Evolutionary conservation across 495 filamentous ascomycete species (phyloP).

Genomic region (Pseudomonodictys pantanalensis): DNA sequence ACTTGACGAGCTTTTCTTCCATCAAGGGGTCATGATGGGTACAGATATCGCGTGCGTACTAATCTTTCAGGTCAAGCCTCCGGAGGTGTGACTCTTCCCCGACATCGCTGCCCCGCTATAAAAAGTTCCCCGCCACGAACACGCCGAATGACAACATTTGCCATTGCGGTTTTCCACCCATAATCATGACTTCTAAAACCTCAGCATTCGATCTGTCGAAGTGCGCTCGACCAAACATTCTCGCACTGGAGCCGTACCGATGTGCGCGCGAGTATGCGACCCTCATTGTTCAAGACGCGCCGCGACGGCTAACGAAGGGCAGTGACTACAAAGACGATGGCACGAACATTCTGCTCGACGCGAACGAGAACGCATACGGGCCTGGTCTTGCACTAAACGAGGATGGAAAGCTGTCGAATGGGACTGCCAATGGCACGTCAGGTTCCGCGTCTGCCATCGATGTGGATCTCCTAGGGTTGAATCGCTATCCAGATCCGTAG

Average conservation of each 20-base stretch:
- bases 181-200: constrained; percentile 14
- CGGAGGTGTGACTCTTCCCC: constrained; percentile 19
- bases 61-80: too few species aligned
- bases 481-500: constrained; percentile 94
- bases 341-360: constrained; percentile 92
- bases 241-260: constrained; percentile 44
- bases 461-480: constrained; percentile 72
- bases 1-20: too few species aligned
- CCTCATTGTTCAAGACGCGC: neutral
- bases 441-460: constrained; percentile 40
- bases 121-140: constrained; percentile 8
- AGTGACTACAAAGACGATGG: constrained; percentile 99
- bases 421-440: constrained; percentile 37
- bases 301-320: constrained; percentile 39
- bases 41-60: too few species aligned
- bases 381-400: constrained; percentile 59
- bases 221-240: constrained; percentile 44
- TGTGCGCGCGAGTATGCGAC: constrained; percentile 43
- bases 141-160: neutral
- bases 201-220: constrained; percentile 30
- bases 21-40: too few species aligned
- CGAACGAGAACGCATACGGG: constrained; percentile 96
- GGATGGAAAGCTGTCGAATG: constrained; percentile 44
- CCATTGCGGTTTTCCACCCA: neutral
- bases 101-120: constrained; percentile 23